Base-by-base conservation (phyloP, 306 rosid species). In the Trifolium repens region DNA sequence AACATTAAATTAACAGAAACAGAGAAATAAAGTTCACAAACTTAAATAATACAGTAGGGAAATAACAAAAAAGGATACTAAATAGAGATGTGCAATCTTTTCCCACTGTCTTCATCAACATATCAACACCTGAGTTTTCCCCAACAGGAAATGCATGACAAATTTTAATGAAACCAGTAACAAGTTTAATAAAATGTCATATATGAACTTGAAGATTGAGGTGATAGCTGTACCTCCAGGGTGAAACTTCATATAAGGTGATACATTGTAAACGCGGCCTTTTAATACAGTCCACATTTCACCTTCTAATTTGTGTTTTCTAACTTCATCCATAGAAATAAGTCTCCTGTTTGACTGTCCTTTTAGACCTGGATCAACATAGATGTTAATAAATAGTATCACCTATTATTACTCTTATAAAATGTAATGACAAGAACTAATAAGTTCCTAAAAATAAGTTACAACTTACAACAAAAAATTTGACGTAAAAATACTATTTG, bases 221-320 rank as follows among this genome's bases (percentile, higher is more conserved):
- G 27, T 26, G 8, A 78, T 75, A 72, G 75, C 2, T 79, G 75
- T 90, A 91, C 97, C 97, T 84, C 97, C 97, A n/a, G 98, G 97
- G 72, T 91, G 98, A 80, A 94, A 94, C 80, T 86, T 90, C 96
- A 91, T 86, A 72, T 94, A 94, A 9, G 97, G 96, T 73, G 88
- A 87, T 81, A 94, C 50, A 82, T 94, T 94, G 77, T 94, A 94
- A 78, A 92, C 93, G 16, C 88, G 93, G 19, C 97, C 99, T 82
- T 92, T 94, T 39, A 94, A 85, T 83, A 91, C 96, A 72, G 99
- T 94, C 97, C 99, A 94, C 96, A 90, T 89, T 15, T 93, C 83
- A 47, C 86, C 99, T 71, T 89, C 97, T 43, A 82, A 81, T 70
- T 79, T 90, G 79, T 92, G 88, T 52, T 90, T 85, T 86, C 81